Base-by-base conservation (phyloP, 176 grass and related monocot species). In the Microstegium vimineum region DNA sequence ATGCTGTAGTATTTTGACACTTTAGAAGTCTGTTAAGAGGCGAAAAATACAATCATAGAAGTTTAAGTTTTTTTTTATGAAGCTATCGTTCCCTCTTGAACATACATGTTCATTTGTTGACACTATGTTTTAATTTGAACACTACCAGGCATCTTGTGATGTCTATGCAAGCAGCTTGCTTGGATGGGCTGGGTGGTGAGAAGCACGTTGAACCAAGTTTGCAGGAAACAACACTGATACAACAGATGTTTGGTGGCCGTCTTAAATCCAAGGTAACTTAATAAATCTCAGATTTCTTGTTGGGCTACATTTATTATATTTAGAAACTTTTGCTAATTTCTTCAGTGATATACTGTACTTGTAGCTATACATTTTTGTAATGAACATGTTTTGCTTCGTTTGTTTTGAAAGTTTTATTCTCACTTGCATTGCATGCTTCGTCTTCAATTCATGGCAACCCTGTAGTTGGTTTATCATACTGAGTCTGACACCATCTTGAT, bases 221-320 rank as follows among this genome's bases (percentile, higher is more conserved):
- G 79, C 96, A 95, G 87, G 96, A 95, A 85, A 99, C 96, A 73
- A 95, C 96, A 85, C 76, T 99, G 49, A 87, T 99, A 86, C 96
- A 99, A 60, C 96, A 99, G 62, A 91, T 99, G 83, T 99, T 99
- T 92, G 91, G 96, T 81, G 96, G 96, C 72, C 87, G 96, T 17
- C 93, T 99, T 81, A 95, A 83, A 90, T 99, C 96, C 9, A 99
- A 98, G 95, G 95, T 98, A 89, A 84, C 14, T 37, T 43, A 2
- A 65, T 54, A 81, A 76, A 17, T 54, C 51, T 16, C 69, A 8
- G 30, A 66, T 23, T 78, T 87, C 35, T 73, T 5, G 22, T 52
- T 51, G 36, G 20, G 3, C 22, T 22, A 73, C 22, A 14, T 28
- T 61, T 60, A 30, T 76, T 36, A 69, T 62, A 74, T 77, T 71